Conservation (phyloP, 306 rosid genomes). For the Quercus engelmannii region DNA sequence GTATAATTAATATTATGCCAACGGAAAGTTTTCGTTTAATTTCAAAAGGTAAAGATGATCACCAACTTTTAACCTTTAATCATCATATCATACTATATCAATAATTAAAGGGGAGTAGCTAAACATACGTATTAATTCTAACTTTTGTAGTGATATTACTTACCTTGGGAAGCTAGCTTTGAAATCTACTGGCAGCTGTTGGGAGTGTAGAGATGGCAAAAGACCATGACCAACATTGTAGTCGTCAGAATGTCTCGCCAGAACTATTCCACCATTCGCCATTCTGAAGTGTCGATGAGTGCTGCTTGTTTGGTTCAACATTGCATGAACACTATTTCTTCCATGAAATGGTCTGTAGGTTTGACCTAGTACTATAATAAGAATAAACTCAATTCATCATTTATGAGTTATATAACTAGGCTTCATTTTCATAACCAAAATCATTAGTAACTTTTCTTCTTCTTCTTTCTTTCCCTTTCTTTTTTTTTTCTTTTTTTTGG, state of each 20-base stretch:
- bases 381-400: background rate
- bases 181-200: constrained; percentile 24
- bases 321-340: constrained; percentile 18
- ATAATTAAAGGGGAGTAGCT: background rate
- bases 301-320: constrained; percentile 19
- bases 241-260: constrained; percentile 22
- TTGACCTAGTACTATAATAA: constrained; percentile 30
- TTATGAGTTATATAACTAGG: background rate
- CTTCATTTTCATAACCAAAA: background rate
- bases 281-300: constrained; percentile 45
- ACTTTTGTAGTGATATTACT: background rate
- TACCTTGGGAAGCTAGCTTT: constrained; percentile 40
- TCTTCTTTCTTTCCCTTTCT: too few relatives aligned
- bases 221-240: constrained; percentile 25
- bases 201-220: constrained; percentile 18
- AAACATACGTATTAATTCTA: background rate
- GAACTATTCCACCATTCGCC: constrained; percentile 57
- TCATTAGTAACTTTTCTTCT: too few relatives aligned
- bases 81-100: background rate
- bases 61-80: background rate
- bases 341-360: constrained; percentile 20
- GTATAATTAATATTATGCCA: background rate
- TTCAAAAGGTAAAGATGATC: background rate
- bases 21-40: background rate
- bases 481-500: too few relatives aligned